Base-by-base conservation (phyloP, 1,284 basidiomycete species). In the Pascua guehoae region DNA sequence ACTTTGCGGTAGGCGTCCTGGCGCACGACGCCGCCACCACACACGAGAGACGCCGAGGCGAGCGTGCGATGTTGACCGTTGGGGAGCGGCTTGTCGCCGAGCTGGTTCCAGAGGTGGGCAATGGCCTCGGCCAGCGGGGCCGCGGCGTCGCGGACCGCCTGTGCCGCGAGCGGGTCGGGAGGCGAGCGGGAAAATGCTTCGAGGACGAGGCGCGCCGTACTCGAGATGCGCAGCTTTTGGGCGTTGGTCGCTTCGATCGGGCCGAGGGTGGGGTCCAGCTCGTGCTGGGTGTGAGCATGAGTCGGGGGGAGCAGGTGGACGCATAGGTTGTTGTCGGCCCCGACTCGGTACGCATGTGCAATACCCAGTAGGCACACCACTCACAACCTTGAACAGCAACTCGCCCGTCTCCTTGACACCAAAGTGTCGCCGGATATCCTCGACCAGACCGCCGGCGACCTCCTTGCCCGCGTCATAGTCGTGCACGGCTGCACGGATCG, bases 1-100 rank as follows among this genome's bases (percentile, higher is more conserved):
- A 64, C 56, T 5, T 54, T 42, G 42, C 65, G 55, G 54, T 71
- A 71, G 12, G 47, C 50, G 8, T 55, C 57, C 53, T 71, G 69
- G 2, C 65, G 58, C 12, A 67, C 59, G n/a, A 69, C 62, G 4
- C 69, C 69, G 36, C 69, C 69, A 15, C 64, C 67, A 44, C 65
- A 52, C 12, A 67, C 57, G 16, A 71, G 50, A 18, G 57, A 63
- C 0, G 61, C 69, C 12, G 59, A 41, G 11, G 44, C 44, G 5
- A 63, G 36, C 9, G 17, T 41, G 8, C 58, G 57, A 16, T 15
- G 24, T 17, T 24, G 38, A 12, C 50, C 54, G 24, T 40, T 49
- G n/a, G 47, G 47, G 8, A 52, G 40, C 11, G 47, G 51, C 18
- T 15, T 45, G 15, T 39, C n/a, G 4, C 49, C 17, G 12, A 66